Percentiles rank a stretch among this genome's conserved stretches.
Evolutionary conservation across 1,284 basidiomycete species (phyloP).

Genomic region (Moesziomyces parantarcticus): DNA sequence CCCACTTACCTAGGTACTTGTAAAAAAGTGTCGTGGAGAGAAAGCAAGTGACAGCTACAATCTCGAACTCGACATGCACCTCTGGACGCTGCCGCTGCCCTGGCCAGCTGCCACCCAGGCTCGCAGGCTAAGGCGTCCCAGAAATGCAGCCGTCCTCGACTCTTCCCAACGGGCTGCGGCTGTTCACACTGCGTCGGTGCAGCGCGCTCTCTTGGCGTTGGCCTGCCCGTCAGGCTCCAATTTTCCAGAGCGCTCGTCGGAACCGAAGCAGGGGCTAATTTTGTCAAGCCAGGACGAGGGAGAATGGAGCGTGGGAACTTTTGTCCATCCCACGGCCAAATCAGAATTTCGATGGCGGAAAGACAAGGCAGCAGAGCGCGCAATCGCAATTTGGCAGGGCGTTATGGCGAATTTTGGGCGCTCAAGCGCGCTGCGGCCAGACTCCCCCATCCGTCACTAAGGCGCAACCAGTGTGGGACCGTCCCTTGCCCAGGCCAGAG

Average conservation of each 20-base stretch:
- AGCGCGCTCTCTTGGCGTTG: too few species aligned
- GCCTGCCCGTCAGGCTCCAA: too few species aligned
- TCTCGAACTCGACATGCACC: slow-evolving; percentile 14
- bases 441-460: too few species aligned
- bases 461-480: too few species aligned
- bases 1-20: slow-evolving; percentile 52
- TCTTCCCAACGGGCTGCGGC: too few species aligned
- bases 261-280: slow-evolving; percentile 2
- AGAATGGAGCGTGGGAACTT: slow-evolving; percentile 19
- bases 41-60: slow-evolving; percentile 1
- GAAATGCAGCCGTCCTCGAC: not conserved
- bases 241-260: slow-evolving; percentile 2
- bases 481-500: too few species aligned
- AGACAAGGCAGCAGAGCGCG: not conserved
- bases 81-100: not conserved
- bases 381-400: slow-evolving; percentile 4
- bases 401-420: too few species aligned
- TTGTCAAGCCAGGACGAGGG: not conserved
- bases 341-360: not conserved
- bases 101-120: too few species aligned
- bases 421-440: too few species aligned
- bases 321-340: not conserved
- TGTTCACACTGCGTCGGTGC: too few species aligned
- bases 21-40: slow-evolving; percentile 32
- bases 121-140: too few species aligned